Evolutionary conservation across 805 yeast species (phyloP).

Genomic region (Yarrowia keelungensis): DNA sequence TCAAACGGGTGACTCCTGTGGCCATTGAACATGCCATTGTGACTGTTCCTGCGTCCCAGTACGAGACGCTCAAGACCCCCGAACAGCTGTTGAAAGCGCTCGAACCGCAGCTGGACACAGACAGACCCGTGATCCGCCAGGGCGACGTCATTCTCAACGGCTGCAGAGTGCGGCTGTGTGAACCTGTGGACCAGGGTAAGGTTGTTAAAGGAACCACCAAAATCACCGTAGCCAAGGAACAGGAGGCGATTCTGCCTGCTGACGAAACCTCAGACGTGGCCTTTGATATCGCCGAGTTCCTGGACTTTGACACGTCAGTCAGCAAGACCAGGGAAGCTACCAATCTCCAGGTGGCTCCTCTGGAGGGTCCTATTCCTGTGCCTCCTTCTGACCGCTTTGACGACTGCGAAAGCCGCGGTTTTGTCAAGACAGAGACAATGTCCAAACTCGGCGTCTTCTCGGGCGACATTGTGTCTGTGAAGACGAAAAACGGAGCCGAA

Average conservation of each 20-base stretch:
- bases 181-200: slow-evolving; percentile 75
- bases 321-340: slow-evolving; percentile 42
- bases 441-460: slow-evolving; percentile 66
- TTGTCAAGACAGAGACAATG: slow-evolving; percentile 59
- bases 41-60: slow-evolving; percentile 58
- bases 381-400: slow-evolving; percentile 49
- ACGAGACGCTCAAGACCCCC: slow-evolving; percentile 46
- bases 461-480: slow-evolving; percentile 63
- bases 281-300: slow-evolving; percentile 28
- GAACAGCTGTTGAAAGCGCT: slow-evolving; percentile 17
- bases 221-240: slow-evolving; percentile 59
- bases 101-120: slow-evolving; percentile 45
- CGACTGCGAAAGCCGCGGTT: slow-evolving; percentile 58
- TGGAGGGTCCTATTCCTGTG: slow-evolving; percentile 39
- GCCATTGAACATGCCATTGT: slow-evolving; percentile 53
- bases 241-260: neutral
- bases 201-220: slow-evolving; percentile 55
- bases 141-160: slow-evolving; percentile 55
- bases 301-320: neutral
- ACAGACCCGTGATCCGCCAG: slow-evolving; percentile 51
- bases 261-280: neutral
- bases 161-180: slow-evolving; percentile 66
- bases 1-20: slow-evolving; percentile 43
- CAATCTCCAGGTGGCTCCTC: slow-evolving; percentile 41
- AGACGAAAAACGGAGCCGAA: slow-evolving; percentile 22